A percentile compares a stretch with the other conserved stretches of the same genome.
Evolutionary conservation across 768 basidiomycete genomes (phyloP).

Genomic region (Podaxis sp.): DNA sequence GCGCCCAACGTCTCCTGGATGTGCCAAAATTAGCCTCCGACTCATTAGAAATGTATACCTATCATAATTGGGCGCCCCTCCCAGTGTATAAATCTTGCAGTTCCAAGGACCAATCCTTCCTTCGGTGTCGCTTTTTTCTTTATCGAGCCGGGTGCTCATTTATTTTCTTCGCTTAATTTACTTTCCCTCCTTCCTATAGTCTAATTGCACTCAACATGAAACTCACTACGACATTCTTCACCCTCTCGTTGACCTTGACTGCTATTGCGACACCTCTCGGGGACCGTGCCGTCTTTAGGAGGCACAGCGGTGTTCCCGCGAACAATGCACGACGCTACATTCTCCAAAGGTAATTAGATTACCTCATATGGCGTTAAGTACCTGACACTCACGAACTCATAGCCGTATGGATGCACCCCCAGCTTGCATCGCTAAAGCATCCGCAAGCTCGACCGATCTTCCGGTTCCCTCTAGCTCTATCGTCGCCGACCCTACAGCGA

Average conservation of each 20-base stretch:
- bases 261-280: constrained; percentile 31
- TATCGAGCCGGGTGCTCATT: constrained; percentile 36
- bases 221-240: constrained; percentile 24
- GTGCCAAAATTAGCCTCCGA: neutral
- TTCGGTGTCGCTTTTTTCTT: constrained; percentile 22
- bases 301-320: constrained; percentile 27
- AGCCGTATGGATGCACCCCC: constrained; percentile 32
- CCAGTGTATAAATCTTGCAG: constrained; percentile 19
- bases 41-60: neutral
- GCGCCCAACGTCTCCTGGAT: constrained; percentile 9
- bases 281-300: constrained; percentile 31
- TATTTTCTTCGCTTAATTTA: constrained; percentile 19
- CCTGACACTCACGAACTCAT: neutral
- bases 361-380: neutral
- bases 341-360: constrained; percentile 28
- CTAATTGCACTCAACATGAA: constrained; percentile 24
- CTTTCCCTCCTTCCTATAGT: too few relatives aligned
- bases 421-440: constrained; percentile 27
- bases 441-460: constrained; percentile 20
- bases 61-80: neutral
- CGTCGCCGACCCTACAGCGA: constrained; percentile 15
- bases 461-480: constrained; percentile 23
- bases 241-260: constrained; percentile 28
- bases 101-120: constrained; percentile 2
- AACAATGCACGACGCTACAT: constrained; percentile 26